phyloP scores from a whole-genome alignment of 2,329 filamentous ascomycete genomes.

The Colletotrichum nymphaeae region DNA sequence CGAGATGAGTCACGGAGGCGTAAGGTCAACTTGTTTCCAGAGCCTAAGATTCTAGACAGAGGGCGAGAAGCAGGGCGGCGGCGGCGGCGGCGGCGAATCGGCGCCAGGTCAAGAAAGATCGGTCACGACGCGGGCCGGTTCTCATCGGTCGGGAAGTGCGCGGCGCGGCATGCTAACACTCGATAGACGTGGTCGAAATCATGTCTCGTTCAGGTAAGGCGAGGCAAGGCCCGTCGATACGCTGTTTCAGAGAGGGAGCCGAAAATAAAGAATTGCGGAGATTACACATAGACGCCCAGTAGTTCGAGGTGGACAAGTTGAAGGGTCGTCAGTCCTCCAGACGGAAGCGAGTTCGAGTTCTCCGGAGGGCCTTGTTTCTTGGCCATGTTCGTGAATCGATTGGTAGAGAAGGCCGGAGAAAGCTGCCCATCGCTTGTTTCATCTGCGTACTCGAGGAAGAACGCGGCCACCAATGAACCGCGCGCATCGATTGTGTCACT shows the following conservation, averaged over 20 bases:
- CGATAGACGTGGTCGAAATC: not conserved
- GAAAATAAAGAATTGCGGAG: slow-evolving; percentile 21
- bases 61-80: not conserved
- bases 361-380: not conserved
- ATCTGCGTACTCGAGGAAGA: slow-evolving; percentile 13
- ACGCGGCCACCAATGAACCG: slow-evolving; percentile 32
- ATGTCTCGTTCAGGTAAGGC: slow-evolving; percentile 5
- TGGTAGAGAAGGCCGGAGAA: slow-evolving; percentile 12
- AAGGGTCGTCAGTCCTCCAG: not conserved
- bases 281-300: slow-evolving; percentile 13
- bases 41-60: not conserved
- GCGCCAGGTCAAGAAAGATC: slow-evolving; percentile 16
- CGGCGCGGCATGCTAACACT: slow-evolving; percentile 9
- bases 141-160: slow-evolving; percentile 6
- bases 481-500: slow-evolving; percentile 17
- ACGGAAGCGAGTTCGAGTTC: slow-evolving; percentile 8
- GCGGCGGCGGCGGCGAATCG: slow-evolving; percentile 21
- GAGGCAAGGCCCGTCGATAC: slow-evolving; percentile 11
- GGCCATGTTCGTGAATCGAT: slow-evolving; percentile 17
- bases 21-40: not conserved
- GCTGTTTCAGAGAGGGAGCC: slow-evolving; percentile 20
- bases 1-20: slow-evolving; percentile 20
- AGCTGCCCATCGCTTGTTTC: slow-evolving; percentile 32
- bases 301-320: not conserved
- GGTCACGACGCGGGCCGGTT: slow-evolving; percentile 30